phyloP scores from a whole-genome alignment of 2,329 filamentous ascomycete genomes.

The Cercospora brassicicola region DNA sequence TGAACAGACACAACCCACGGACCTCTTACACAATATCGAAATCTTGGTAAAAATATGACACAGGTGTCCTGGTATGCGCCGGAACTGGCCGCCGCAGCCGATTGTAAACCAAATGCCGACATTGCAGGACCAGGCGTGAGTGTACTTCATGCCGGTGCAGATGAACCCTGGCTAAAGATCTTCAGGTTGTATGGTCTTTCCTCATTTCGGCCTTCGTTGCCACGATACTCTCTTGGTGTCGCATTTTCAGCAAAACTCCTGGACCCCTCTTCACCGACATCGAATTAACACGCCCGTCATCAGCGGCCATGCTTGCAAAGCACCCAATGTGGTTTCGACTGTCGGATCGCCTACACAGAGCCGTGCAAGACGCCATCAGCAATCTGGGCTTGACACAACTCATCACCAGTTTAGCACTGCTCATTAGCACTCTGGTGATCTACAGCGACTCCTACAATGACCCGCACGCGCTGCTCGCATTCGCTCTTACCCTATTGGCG shows the following conservation, averaged over 20 bases:
- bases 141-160: neutral
- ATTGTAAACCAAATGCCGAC: neutral
- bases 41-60: neutral
- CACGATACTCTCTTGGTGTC: neutral
- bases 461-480: neutral
- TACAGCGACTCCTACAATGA: neutral
- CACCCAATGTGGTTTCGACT: neutral
- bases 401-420: neutral
- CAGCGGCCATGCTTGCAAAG: neutral
- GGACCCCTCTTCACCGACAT: neutral
- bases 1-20: neutral
- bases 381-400: neutral
- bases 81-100: neutral
- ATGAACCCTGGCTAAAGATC: neutral
- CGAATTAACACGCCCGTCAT: neutral
- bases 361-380: neutral
- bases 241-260: neutral
- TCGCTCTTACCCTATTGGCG: neutral
- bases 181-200: conserved; percentile 1
- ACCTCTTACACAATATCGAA: neutral
- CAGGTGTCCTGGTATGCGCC: neutral
- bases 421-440: conserved; percentile 1
- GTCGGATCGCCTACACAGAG: neutral
- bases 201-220: neutral
- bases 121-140: conserved; percentile 5